Evolutionary conservation across 306 rosid genomes (phyloP).

Genomic region (Vicia villosa): DNA sequence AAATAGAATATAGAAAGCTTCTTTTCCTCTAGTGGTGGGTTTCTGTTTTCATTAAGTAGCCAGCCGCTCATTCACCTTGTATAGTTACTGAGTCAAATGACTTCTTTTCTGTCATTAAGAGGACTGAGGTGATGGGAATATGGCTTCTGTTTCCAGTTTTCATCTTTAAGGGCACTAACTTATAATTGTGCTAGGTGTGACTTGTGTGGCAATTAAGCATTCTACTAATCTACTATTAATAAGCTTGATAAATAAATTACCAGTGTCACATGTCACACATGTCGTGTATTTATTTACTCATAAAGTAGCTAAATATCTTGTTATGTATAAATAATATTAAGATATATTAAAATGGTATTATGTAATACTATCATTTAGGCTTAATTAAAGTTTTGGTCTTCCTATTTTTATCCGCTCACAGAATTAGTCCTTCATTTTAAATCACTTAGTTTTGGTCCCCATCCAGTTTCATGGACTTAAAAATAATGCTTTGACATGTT

Average conservation of each 20-base stretch:
- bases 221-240: neutral
- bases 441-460: neutral
- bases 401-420: neutral
- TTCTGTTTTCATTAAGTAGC: neutral
- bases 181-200: slow-evolving; percentile 14
- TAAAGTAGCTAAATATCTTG: neutral
- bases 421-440: no score
- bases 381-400: neutral
- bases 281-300: neutral
- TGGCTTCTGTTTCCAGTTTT: slow-evolving; percentile 4
- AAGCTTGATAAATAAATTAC: neutral
- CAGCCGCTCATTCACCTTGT: neutral
- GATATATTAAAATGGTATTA: neutral
- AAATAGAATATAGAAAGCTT: neutral
- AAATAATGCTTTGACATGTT: neutral
- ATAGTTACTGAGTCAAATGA: neutral
- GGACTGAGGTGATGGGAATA: neutral
- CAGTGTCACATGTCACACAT: neutral
- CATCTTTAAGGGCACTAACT: neutral
- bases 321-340: neutral
- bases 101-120: neutral
- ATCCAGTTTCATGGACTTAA: neutral
- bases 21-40: neutral
- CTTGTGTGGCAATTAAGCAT: neutral
- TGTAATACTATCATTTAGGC: neutral